Percentiles rank a stretch among this genome's conserved stretches.
These are phyloP conservation scores for Silybum marianum DNA, from an alignment of 129 eudicot species.

Conservation along the genomic window DNA sequence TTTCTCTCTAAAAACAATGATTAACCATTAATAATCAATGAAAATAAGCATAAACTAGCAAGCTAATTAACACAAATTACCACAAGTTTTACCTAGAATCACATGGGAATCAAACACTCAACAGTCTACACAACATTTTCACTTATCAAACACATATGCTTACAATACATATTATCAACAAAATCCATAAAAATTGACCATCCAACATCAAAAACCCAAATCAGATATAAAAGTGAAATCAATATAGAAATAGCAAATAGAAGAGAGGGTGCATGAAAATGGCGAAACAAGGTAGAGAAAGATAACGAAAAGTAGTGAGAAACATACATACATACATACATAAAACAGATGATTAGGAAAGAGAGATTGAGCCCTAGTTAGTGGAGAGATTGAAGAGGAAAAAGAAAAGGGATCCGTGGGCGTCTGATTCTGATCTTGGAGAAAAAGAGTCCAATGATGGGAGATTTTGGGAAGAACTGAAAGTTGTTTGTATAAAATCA, in stretches of 20 bases:
- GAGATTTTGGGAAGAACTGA: slow-evolving; percentile 3
- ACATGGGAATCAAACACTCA: slow-evolving; percentile 9
- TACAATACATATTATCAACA: background rate
- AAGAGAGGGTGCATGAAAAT: slow-evolving; percentile 44
- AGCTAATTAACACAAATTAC: background rate
- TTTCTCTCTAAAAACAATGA: background rate
- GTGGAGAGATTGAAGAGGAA: slow-evolving; percentile 35
- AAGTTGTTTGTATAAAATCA: slow-evolving; percentile 10
- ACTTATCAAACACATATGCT: slow-evolving; percentile 6
- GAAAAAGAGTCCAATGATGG: background rate
- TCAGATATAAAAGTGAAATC: background rate
- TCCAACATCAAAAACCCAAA: background rate
- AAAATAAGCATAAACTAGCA: background rate
- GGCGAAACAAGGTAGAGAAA: slow-evolving; percentile 18
- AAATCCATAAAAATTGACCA: slow-evolving; percentile 21
- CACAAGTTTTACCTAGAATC: slow-evolving; percentile 5
- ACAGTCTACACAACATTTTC: background rate
- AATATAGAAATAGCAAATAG: background rate
- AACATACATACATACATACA: background rate
- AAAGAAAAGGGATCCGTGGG: slow-evolving; percentile 37
- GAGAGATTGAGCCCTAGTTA: slow-evolving; percentile 35
- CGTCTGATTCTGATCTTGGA: slow-evolving; percentile 61
- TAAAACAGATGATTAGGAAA: slow-evolving; percentile 13
- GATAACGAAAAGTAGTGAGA: background rate
- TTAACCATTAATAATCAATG: background rate